phyloP scores from a whole-genome alignment of 805 yeast genomes.

The Blastobotrys peoriensis region DNA sequence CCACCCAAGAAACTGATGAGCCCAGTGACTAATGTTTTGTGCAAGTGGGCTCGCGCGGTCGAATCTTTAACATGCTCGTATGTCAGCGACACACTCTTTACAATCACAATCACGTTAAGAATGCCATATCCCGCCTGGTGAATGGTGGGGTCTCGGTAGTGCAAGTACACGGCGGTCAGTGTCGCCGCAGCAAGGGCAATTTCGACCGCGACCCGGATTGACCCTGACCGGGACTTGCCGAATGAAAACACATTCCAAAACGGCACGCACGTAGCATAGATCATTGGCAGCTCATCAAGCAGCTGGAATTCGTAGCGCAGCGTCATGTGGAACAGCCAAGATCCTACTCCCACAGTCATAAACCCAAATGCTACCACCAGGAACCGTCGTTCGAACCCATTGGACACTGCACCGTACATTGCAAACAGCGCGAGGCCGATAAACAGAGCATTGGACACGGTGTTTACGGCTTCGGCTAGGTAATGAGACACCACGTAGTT shows the following conservation, averaged over 20 bases:
- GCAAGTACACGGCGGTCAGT: slow-evolving; percentile 67
- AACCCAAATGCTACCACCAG: slow-evolving; percentile 71
- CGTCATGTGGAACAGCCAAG: slow-evolving; percentile 97
- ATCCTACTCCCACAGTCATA: slow-evolving; percentile 83
- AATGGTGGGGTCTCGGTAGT: slow-evolving; percentile 73
- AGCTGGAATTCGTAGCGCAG: slow-evolving; percentile 81
- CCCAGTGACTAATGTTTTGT: slow-evolving; percentile 53
- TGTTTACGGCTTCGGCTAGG: slow-evolving; percentile 86
- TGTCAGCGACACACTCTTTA: slow-evolving; percentile 50
- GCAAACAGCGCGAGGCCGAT: slow-evolving; percentile 56
- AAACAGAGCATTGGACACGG: slow-evolving; percentile 65
- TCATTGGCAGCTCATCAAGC: slow-evolving; percentile 96
- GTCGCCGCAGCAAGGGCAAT: slow-evolving; percentile 49
- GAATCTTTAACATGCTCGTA: slow-evolving; percentile 46
- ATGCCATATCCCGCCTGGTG: slow-evolving; percentile 84
- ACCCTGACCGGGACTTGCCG: slow-evolving; percentile 36
- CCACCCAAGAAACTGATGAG: slow-evolving; percentile 62
- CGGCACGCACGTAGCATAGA: slow-evolving; percentile 94
- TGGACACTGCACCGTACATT: slow-evolving; percentile 50
- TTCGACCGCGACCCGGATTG: slow-evolving; percentile 41
- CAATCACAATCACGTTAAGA: slow-evolving; percentile 67
- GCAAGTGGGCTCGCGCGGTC: slow-evolving; percentile 43
- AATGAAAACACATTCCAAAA: slow-evolving; percentile 77
- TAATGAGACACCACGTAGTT: slow-evolving; percentile 82
- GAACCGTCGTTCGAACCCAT: slow-evolving; percentile 66